Conservation (phyloP, 1,284 basidiomycete genomes). For the Thecaphora frezii region DNA sequence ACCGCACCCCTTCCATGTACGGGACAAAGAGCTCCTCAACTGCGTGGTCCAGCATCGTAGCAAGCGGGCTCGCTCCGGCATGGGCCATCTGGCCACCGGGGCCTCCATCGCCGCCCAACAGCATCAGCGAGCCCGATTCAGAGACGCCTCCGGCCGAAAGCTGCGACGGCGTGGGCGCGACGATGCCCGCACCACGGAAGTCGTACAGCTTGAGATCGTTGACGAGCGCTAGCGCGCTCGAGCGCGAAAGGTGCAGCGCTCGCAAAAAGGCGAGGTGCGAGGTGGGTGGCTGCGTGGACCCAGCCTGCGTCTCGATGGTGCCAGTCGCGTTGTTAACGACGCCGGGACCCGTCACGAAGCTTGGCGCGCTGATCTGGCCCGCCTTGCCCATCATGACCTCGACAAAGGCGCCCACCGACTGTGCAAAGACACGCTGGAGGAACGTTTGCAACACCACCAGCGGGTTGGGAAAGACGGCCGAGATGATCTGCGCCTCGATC, state of each 20-base stretch:
- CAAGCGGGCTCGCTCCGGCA: conserved; percentile 38
- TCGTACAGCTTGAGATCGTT: conserved; percentile 93
- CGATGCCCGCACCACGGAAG: conserved; percentile 62
- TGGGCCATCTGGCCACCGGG: conserved; percentile 35
- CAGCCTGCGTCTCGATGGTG: conserved; percentile 16
- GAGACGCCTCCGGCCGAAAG: conserved; percentile 5
- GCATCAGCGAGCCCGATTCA: conserved; percentile 6
- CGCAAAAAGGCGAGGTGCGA: conserved; percentile 78
- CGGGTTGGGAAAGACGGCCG: conserved; percentile 96
- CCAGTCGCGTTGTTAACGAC: conserved; percentile 20
- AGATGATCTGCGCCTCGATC: conserved; percentile 95
- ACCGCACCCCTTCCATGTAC: conserved; percentile 82
- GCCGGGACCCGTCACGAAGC: conserved; percentile 25
- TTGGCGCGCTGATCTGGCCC: conserved; percentile 32
- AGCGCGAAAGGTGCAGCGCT: conserved; percentile 82
- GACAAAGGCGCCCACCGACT: conserved; percentile 66
- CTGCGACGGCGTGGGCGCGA: conserved; percentile 6
- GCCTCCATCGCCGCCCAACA: conserved; percentile 25
- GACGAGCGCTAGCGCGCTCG: conserved; percentile 75
- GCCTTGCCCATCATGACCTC: conserved; percentile 57
- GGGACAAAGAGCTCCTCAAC: conserved; percentile 96
- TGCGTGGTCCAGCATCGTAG: conserved; percentile 83
- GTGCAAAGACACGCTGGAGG: conserved; percentile 93
- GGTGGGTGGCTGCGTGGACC: conserved; percentile 6
- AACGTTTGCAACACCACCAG: conserved; percentile 99